These are phyloP conservation scores for Kitagawia praeruptora DNA, from an alignment of 129 eudicot species.

Conservation along the genomic window DNA sequence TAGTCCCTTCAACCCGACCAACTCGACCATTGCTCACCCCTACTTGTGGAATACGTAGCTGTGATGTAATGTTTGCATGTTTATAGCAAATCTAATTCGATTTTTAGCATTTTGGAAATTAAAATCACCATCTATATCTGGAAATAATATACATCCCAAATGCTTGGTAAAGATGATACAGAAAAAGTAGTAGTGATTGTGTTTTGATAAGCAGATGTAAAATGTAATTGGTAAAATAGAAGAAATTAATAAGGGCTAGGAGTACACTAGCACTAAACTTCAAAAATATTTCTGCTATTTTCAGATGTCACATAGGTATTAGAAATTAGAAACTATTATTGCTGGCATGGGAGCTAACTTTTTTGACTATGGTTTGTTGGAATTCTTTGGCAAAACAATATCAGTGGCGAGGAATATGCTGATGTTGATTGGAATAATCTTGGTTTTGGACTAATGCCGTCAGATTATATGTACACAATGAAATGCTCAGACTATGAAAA, in stretches of 20 bases:
- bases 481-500: conserved; percentile 33
- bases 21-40: too few species aligned
- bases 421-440: conserved; percentile 74
- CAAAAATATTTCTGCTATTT: background rate
- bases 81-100: background rate
- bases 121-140: background rate
- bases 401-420: conserved; percentile 34
- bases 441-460: conserved; percentile 59
- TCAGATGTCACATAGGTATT: background rate
- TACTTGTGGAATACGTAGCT: background rate
- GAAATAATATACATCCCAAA: background rate
- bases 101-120: background rate
- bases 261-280: too few species aligned
- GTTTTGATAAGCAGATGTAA: too few species aligned
- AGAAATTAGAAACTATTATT: background rate
- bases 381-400: background rate
- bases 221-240: too few species aligned
- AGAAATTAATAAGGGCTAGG: too few species aligned
- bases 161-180: background rate
- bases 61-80: background rate
- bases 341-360: background rate
- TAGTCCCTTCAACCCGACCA: too few species aligned
- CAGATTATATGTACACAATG: conserved; percentile 76
- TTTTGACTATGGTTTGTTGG: background rate
- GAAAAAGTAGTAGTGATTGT: background rate